Evolutionary conservation across 176 grass and related monocot genomes (phyloP).

Genomic region (Oryza glumipatula): DNA sequence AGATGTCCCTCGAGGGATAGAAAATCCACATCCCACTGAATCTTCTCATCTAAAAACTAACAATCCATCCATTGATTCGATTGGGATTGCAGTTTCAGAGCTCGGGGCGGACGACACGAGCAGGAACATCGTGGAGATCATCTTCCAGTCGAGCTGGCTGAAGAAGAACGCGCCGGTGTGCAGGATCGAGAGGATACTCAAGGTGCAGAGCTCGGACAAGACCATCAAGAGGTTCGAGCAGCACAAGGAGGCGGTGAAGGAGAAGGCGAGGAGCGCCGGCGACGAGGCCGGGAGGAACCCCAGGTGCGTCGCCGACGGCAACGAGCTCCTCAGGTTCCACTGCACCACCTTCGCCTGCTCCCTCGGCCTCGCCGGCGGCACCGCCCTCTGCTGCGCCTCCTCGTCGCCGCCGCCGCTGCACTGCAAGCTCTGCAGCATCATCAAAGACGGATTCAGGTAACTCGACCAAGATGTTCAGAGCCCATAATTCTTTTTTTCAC

Average conservation of each 20-base stretch:
- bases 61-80: neutral
- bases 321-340: constrained; percentile 84
- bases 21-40: no score
- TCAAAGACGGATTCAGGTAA: constrained; percentile 80
- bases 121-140: constrained; percentile 96
- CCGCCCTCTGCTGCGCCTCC: constrained; percentile 51
- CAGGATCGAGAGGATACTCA: constrained; percentile 84
- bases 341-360: constrained; percentile 70
- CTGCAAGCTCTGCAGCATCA: constrained; percentile 71
- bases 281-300: constrained; percentile 58
- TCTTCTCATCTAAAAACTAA: neutral
- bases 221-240: constrained; percentile 75
- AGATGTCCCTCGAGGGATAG: no score
- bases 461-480: neutral
- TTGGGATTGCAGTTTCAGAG: constrained; percentile 63
- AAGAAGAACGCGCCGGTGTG: constrained; percentile 55
- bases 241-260: constrained; percentile 78
- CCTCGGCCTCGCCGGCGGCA: constrained; percentile 43
- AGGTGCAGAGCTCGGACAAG: constrained; percentile 61
- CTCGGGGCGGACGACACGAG: constrained; percentile 69
- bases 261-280: constrained; percentile 36
- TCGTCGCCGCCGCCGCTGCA: constrained; percentile 16
- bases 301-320: constrained; percentile 85
- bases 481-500: neutral
- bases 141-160: constrained; percentile 93